Conservation (phyloP, 2,329 filamentous ascomycete species). For the Penicillium sp. region DNA sequence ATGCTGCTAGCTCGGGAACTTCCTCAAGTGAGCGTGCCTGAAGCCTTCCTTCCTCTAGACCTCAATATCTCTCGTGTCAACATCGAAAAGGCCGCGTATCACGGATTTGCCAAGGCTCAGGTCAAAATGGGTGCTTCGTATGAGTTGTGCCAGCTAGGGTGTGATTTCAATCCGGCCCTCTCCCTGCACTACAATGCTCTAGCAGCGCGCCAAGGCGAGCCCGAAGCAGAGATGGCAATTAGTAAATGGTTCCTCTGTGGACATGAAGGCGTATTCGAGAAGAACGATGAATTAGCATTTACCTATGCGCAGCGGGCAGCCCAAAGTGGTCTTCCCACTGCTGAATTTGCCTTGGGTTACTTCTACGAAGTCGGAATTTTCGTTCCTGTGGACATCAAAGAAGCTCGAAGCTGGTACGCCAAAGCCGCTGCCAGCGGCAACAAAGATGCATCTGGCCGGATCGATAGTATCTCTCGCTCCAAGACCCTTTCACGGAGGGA, state of each 20-base stretch:
- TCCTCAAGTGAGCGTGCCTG: slow-evolving; percentile 83
- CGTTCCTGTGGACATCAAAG: slow-evolving; percentile 76
- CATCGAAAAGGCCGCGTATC: slow-evolving; percentile 93
- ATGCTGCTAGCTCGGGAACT: slow-evolving; percentile 91
- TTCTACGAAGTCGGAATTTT: slow-evolving; percentile 97
- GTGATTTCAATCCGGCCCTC: slow-evolving; percentile 89
- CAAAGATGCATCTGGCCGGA: slow-evolving; percentile 76
- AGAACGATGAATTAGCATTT: slow-evolving; percentile 93
- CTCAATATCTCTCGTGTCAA: slow-evolving; percentile 75
- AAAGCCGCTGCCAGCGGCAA: slow-evolving; percentile 89
- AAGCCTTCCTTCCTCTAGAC: slow-evolving; percentile 68
- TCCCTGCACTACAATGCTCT: slow-evolving; percentile 96
- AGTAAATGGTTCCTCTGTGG: slow-evolving; percentile 99
- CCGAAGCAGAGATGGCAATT: slow-evolving; percentile 91
- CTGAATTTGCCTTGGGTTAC: slow-evolving; percentile 95
- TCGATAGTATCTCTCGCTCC: slow-evolving; percentile 80
- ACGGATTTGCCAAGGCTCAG: slow-evolving; percentile 94
- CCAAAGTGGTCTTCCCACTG: slow-evolving; percentile 75
- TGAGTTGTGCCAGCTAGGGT: slow-evolving; percentile 89
- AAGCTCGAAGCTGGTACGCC: slow-evolving; percentile 86
- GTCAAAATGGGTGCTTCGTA: slow-evolving; percentile 96
- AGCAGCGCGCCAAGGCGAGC: slow-evolving; percentile 85
- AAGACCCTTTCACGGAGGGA: slow-evolving; percentile 85
- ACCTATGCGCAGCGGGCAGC: slow-evolving; percentile 88
- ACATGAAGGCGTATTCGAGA: slow-evolving; percentile 85